Base-by-base conservation (phyloP, 805 yeast species). In the Ogataea methanolica region DNA sequence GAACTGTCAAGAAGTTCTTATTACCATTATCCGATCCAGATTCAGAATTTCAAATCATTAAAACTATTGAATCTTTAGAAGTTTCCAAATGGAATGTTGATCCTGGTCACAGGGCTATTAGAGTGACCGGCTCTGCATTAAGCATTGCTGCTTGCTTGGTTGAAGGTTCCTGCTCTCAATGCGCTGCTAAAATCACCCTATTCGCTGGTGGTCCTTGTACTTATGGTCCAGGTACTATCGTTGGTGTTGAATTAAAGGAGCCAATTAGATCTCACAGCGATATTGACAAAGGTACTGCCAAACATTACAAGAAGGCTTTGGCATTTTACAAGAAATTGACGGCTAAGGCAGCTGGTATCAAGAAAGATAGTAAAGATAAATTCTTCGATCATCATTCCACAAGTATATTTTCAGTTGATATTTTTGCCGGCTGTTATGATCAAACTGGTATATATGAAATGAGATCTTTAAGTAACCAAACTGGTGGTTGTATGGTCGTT, bases 191-290 rank as follows among this genome's bases (percentile, higher is more conserved):
- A 65, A 76, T 94, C 57, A 83, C 89, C 74, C 74, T 94, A 50
- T 94, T 94, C 62, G 82, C 96, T 37, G 95, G 92, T 45, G 99
- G 99, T 53, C 96, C 97, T 42, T 84, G 97, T 65, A 94, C 99
- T 41, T 82, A 86, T 62, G 86, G 85, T 41, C 98, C 99, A 12
- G 99, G 99, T 58, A 73, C 88, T 65, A 89, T 94, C 56, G 99
- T 94, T 29, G 88, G 92, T 40, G 82, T 85, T 22, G 94, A 90
- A 66, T 77, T 94, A 65, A 87, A 88, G 65, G 99, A 94, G 69
- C 97, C 99, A 42, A 86, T 94, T 59, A 82, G 99, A 74, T 94
- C 99, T 8, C 99, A 94, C 70, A 88, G 87, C 61, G 99, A 94
- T 66, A 88, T 94, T 56, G 98, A 94, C 66, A 83, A 90, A 56